These are phyloP conservation scores for Cantharellus anzutake DNA, from an alignment of 768 basidiomycete species.

Conservation along the genomic window DNA sequence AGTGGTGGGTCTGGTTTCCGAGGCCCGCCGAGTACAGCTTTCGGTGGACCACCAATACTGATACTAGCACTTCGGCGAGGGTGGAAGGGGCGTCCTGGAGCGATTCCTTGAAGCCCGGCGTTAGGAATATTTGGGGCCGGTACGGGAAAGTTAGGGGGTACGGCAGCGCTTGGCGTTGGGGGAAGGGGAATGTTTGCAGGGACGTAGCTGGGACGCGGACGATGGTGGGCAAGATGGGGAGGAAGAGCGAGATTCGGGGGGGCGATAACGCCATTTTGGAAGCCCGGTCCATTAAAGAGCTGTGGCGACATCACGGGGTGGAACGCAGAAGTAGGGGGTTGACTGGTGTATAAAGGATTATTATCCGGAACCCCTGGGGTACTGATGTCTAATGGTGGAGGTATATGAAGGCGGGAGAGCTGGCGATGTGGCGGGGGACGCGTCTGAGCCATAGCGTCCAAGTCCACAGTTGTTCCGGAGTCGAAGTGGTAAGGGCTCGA, in stretches of 20 bases:
- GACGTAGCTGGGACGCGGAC: constrained; percentile 7
- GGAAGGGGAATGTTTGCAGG: constrained; percentile 3
- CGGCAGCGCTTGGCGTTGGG: constrained; percentile 3
- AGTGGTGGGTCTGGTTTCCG: constrained; percentile 29
- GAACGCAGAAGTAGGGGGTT: background rate
- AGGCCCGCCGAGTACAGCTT: constrained; percentile 55
- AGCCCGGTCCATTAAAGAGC: background rate
- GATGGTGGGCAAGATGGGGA: constrained; percentile 3
- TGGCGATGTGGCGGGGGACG: background rate
- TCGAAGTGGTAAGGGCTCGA: too few relatives aligned
- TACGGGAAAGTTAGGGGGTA: background rate
- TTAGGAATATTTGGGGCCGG: background rate
- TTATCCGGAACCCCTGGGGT: background rate
- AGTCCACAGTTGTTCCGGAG: background rate
- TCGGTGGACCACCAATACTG: constrained; percentile 75
- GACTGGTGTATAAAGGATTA: background rate
- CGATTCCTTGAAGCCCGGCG: background rate
- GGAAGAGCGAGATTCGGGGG: background rate
- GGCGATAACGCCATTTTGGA: background rate
- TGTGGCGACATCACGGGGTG: background rate
- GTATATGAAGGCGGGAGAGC: background rate
- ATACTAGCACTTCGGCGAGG: constrained; percentile 19
- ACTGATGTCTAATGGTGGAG: background rate
- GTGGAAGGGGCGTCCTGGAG: background rate
- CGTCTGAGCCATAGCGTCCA: background rate